phyloP scores from a whole-genome alignment of 2,329 filamentous ascomycete species.

The Thielaviopsis populi region DNA sequence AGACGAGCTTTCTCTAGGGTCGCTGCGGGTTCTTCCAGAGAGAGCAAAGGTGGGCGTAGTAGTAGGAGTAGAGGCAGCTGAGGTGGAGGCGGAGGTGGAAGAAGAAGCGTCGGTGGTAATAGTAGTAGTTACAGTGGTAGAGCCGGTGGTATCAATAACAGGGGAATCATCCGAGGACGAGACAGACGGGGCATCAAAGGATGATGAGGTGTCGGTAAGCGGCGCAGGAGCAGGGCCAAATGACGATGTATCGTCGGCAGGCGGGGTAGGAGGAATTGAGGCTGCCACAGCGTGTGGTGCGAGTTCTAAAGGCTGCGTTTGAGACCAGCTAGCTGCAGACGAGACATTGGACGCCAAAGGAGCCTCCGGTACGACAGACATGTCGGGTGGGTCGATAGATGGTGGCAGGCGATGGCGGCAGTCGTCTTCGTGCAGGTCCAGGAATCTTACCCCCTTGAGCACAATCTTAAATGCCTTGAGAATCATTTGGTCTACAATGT shows the following conservation, averaged over 20 bases:
- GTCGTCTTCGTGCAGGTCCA: conserved; percentile 68
- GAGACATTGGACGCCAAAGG: not conserved
- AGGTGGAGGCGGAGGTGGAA: not conserved
- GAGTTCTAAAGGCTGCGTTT: not conserved
- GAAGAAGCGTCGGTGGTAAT: not conserved
- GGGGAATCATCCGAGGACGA: not conserved
- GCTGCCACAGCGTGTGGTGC: not conserved
- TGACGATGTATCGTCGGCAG: conserved; percentile 41
- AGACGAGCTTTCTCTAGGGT: conserved; percentile 5
- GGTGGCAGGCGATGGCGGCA: conserved; percentile 20
- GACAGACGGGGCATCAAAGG: conserved; percentile 29
- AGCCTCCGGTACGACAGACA: not conserved
- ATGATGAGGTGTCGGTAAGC: conserved; percentile 11
- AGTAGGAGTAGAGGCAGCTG: conserved; percentile 2
- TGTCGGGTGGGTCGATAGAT: not conserved
- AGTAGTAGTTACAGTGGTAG: not conserved
- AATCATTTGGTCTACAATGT: conserved; percentile 82
- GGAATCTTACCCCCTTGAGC: conserved; percentile 75
- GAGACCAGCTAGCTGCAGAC: conserved; percentile 3
- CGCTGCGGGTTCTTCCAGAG: not conserved
- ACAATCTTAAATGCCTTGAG: conserved; percentile 87
- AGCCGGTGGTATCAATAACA: not conserved
- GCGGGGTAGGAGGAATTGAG: conserved; percentile 44
- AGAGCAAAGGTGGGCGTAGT: not conserved
- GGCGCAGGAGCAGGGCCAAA: conserved; percentile 23